Evolutionary conservation across 306 rosid species (phyloP), one percentile per base, ranked within the genome.

Genomic region (Quercus suber): DNA sequence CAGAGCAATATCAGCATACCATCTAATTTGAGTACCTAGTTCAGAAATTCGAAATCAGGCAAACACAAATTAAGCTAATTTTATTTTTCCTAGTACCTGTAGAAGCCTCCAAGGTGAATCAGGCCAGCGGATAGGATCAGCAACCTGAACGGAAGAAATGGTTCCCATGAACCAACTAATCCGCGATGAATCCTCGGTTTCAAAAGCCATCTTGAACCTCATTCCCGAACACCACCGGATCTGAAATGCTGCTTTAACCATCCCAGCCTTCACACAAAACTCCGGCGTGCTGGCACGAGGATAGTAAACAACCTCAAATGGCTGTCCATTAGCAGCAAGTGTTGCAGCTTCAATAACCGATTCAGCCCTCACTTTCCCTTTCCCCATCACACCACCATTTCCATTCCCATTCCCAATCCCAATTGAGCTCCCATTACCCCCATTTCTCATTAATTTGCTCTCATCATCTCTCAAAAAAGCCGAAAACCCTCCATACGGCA

Each of bases 161-260:
- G 97, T 93, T 53, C 99, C 99, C 96, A 91, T 89, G 82, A 93
- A 96, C 96, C 99, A 93, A 76, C 93, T 86, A 28, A 93, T 91
- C 64, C 97, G 88, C 0, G 92, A 90, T 17, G 98, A 95, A 73
- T 96, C 99, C 79, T 96, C 96, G 0, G 98, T 90, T 84, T 96
- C 98, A 68, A 96, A 90, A 71, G 97, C 86, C 99, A 93, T 96
- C 94, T 93, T 96, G 87, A 96, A 93, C 84, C 98, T 86, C 93
- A 96, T 79, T 57, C 98, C 99, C 1, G 97, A 63, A 73, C 90
- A 84, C 99, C 92, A 88, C 20, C 86, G 77, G 82, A 88, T 88
- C 89, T 86, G 89, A 81, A 86, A 56, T 70, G 97, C 92, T n/a
- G 87, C 79, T 80, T 89, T 94, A 55, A 96, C 90, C 75, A 82